Conservation (phyloP, 345 rosid species). For the Psidium guajava region DNA sequence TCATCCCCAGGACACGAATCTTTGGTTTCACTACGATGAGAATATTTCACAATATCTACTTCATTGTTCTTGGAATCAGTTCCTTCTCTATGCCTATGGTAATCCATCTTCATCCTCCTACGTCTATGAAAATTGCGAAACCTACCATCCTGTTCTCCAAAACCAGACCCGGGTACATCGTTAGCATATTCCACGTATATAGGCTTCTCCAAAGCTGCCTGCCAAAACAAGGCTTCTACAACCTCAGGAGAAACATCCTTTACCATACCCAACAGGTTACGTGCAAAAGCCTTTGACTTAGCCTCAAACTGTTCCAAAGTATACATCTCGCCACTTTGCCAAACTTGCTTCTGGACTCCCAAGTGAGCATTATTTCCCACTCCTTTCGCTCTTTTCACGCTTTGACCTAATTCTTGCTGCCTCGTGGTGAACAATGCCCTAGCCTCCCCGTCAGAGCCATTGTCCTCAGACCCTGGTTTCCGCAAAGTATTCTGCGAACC, state of each 20-base stretch:
- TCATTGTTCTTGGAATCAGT: constrained; percentile 14
- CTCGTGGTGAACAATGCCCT: constrained; percentile 92
- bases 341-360: constrained; percentile 76
- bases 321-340: constrained; percentile 96
- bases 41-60: constrained; percentile 8
- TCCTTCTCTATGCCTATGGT: constrained; percentile 40
- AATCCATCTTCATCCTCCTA: constrained; percentile 58
- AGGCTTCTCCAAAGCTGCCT: constrained; percentile 76
- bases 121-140: constrained; percentile 47
- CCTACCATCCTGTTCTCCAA: constrained; percentile 74
- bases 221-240: constrained; percentile 89
- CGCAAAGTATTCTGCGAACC: constrained; percentile 16
- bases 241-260: constrained; percentile 71
- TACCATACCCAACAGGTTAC: constrained; percentile 44
- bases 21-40: constrained; percentile 7
- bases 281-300: constrained; percentile 70
- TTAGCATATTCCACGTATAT: constrained; percentile 94
- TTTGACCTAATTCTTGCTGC: constrained; percentile 89
- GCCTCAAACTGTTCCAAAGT: constrained; percentile 93
- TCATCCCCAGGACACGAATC: constrained; percentile 13
- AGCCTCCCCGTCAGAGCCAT: constrained; percentile 26
- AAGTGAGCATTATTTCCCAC: constrained; percentile 5
- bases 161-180: constrained; percentile 97
- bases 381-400: constrained; percentile 46
- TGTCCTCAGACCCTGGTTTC: constrained; percentile 14